Base-by-base conservation (phyloP, 371 early-diverging fungal species). In the Mucor sp. region DNA sequence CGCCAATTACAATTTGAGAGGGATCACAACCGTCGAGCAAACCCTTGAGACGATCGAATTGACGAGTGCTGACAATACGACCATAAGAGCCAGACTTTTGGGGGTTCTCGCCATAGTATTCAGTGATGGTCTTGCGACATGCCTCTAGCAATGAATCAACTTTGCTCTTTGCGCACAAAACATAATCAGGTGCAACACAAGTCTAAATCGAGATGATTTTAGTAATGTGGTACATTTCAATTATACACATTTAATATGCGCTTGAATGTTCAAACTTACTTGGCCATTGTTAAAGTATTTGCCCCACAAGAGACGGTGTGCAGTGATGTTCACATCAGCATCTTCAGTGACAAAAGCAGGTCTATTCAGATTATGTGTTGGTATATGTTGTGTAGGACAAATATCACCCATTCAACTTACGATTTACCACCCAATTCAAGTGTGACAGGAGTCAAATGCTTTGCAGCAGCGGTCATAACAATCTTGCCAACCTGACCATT, bases 371-470 rank as follows among this genome's bases (percentile, higher is more conserved):
- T 50, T 50, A 50, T 50, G 50, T 23, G 50, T 19, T 19, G 25
- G 50, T 25, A 25, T 2, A 50, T 11, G 50, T 0, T 41, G 41
- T 5, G 17, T 17, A 41, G 17, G 3, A 17, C 41, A 17, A 17
- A 1, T 17, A 6, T 17, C 41, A n/a, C n/a, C 9, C 17, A 41
- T 15, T 41, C 41, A 17, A 62, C 28, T 67, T 68, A 80, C 79
- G 81, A 79, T 78, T 94, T 95, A 33, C 96, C 96, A 67, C 96
- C 96, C 25, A 96, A 83, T 73, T 96, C 96, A 32, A 96, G 81
- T n/a, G 93, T 89, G 19, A 93, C 89, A 19, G 92, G 89, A 1
- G 94, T 89, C 55, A 94, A 81, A 32, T 90, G 82, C 70, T 93
- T 88, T 19, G 92, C 90, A 15, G 95, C 96, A 14, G 93, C 94